phyloP scores from a whole-genome alignment of 352 stramenopile genomes.

The Globisporangium middletonii region DNA sequence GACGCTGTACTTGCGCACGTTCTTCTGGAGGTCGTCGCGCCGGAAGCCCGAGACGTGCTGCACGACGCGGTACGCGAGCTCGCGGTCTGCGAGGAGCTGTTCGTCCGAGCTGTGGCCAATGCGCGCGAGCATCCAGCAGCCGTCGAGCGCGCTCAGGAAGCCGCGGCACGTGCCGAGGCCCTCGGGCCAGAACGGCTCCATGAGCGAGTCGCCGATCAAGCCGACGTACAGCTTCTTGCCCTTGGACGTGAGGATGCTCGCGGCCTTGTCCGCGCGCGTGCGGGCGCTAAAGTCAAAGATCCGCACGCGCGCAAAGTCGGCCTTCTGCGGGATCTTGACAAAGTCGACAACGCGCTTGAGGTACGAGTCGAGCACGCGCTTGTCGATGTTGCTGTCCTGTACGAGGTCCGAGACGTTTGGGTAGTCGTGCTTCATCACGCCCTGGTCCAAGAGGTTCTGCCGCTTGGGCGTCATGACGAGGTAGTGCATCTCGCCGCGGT shows the following conservation, averaged over 20 bases:
- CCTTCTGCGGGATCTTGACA: constrained; percentile 63
- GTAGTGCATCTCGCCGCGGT: constrained; percentile 83
- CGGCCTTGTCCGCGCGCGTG: constrained; percentile 67
- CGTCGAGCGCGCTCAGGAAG: constrained; percentile 75
- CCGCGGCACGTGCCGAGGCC: constrained; percentile 75
- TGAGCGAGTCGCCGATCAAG: constrained; percentile 71
- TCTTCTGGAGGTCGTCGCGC: constrained; percentile 72
- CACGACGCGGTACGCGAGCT: constrained; percentile 70
- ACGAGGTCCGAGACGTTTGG: constrained; percentile 57
- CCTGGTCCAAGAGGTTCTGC: constrained; percentile 68
- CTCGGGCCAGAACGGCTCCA: constrained; percentile 86
- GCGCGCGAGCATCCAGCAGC: constrained; percentile 72
- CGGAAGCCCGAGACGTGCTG: constrained; percentile 73
- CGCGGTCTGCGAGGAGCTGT: constrained; percentile 64
- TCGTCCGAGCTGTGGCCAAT: constrained; percentile 65
- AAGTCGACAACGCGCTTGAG: constrained; percentile 66
- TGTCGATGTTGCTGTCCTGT: constrained; percentile 63
- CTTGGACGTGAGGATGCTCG: constrained; percentile 51
- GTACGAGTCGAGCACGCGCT: constrained; percentile 48
- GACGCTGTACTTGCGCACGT: constrained; percentile 77
- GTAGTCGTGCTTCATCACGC: constrained; percentile 65
- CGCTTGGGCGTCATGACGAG: constrained; percentile 81
- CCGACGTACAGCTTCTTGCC: constrained; percentile 79
- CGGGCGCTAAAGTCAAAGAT: constrained; percentile 84
- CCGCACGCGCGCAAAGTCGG: constrained; percentile 55